These are phyloP conservation scores for Ogataea saltuana DNA, from an alignment of 805 yeast genomes.

Conservation along the genomic window DNA sequence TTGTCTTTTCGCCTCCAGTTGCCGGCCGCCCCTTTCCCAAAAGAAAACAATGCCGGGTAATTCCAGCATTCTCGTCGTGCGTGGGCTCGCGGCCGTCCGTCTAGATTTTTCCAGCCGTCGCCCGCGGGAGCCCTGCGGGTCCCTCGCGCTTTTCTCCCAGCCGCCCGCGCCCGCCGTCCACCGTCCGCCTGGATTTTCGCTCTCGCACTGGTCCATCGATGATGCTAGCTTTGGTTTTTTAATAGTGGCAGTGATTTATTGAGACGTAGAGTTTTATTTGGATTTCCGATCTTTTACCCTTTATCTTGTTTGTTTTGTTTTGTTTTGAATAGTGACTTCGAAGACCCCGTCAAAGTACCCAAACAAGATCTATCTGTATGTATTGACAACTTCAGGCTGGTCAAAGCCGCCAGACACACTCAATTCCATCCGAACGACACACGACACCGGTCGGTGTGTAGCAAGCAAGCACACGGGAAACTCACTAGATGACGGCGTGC, in stretches of 20 bases:
- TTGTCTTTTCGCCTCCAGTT: no score
- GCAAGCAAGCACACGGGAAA: slow-evolving; percentile 9
- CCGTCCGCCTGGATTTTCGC: not conserved
- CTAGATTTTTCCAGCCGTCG: not conserved
- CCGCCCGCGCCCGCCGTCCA: not conserved
- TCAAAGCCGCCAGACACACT: not conserved
- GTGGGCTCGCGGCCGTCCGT: not conserved
- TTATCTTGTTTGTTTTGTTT: slow-evolving; percentile 8
- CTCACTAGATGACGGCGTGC: not conserved
- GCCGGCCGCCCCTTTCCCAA: no score
- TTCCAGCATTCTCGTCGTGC: not conserved
- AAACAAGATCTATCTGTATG: slow-evolving; percentile 8
- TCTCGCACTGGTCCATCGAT: slow-evolving; percentile 1
- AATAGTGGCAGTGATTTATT: not conserved
- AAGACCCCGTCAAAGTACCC: slow-evolving; percentile 6
- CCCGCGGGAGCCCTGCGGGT: not conserved
- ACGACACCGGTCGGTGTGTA: not conserved
- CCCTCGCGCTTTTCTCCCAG: not conserved
- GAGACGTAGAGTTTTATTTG: slow-evolving; percentile 8
- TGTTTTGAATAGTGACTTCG: slow-evolving; percentile 3
- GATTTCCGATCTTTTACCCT: slow-evolving; percentile 6
- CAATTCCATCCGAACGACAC: slow-evolving; percentile 1
- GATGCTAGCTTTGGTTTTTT: slow-evolving; percentile 1
- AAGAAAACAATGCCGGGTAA: not conserved
- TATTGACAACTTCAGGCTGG: not conserved